Evolutionary conservation across 306 rosid genomes (phyloP), one percentile per base, ranked within the genome.

Genomic region (Luffa aegyptiaca): DNA sequence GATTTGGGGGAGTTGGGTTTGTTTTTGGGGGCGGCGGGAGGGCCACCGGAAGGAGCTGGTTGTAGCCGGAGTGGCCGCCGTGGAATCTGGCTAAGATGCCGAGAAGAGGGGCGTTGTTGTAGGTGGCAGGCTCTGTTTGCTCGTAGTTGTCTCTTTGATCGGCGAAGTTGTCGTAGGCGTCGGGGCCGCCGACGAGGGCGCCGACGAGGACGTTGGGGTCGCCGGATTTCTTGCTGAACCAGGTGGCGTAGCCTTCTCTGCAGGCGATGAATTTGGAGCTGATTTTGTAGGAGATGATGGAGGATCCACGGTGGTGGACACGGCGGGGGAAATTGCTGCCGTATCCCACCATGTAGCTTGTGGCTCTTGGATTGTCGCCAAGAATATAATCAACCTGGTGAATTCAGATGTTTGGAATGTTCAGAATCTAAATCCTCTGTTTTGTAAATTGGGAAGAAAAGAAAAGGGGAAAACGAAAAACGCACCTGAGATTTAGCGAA

Each of bases 81-180:
- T 80, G 74, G 11, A 95, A 82, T n/a, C 99, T 83, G 14, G 99
- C 98, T 78, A 95, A 86, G 76, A 91, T 81, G 44, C 99, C 99
- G 0, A 93, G 74, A 78, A 93, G 92, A 71, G 99, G 99, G 85
- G 99, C 99, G 83, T 95, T 95, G 89, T 95, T 95, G 87, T 95
- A 95, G 31, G 99, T 96, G 71, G 99, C 99, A 31, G 99, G 99
- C 75, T 96, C 99, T 3, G 99, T 96, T 80, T 96, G 99, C 78
- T 96, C 96, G 80, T 91, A 96, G 46, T 96, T 96, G 56, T 96
- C 93, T 77, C 99, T 89, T 64, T 93, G 83, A 77, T 96, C 99
- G 41, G 98, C 99, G 64, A 96, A 96, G 89, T 96, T 87, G 83
- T 96, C 99, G 79, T 96, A 93, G n/a, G 97, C 98, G 88, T 96